phyloP scores from a whole-genome alignment of 805 yeast genomes.

The Zygosaccharomyces lentus region DNA sequence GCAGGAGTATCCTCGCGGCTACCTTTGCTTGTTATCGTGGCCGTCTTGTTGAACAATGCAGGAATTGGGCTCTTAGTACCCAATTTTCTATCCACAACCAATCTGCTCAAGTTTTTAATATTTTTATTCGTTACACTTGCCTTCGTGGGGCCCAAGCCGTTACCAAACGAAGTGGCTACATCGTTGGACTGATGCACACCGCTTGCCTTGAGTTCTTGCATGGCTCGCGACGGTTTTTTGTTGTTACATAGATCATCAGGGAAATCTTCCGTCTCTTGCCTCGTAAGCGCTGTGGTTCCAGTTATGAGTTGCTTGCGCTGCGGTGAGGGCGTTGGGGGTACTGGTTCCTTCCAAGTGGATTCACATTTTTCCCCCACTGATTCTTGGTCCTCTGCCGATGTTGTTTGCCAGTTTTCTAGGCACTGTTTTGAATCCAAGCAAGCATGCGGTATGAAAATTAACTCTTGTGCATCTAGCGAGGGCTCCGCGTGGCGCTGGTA shows the following conservation, averaged over 20 bases:
- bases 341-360: conserved; percentile 28
- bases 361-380: conserved; percentile 40
- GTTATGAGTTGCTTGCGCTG: conserved; percentile 5
- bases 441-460: conserved; percentile 25
- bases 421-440: conserved; percentile 23
- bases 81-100: conserved; percentile 32
- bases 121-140: conserved; percentile 34
- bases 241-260: conserved; percentile 29
- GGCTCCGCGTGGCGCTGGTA: conserved; percentile 33
- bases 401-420: conserved; percentile 17
- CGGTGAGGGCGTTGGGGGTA: conserved; percentile 5
- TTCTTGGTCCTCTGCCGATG: conserved; percentile 4
- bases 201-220: conserved; percentile 36
- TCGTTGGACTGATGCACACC: conserved; percentile 37
- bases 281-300: conserved; percentile 8
- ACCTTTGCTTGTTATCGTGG: conserved; percentile 6
- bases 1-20: background rate
- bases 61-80: conserved; percentile 16
- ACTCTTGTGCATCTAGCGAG: conserved; percentile 6
- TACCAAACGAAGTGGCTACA: conserved; percentile 34
- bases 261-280: conserved; percentile 34
- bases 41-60: background rate
- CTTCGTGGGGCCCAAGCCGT: conserved; percentile 35
- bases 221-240: conserved; percentile 24
- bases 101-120: conserved; percentile 27